These are phyloP conservation scores for Penicillium sp. DNA, from an alignment of 2,329 filamentous ascomycete genomes.

Conservation along the genomic window DNA sequence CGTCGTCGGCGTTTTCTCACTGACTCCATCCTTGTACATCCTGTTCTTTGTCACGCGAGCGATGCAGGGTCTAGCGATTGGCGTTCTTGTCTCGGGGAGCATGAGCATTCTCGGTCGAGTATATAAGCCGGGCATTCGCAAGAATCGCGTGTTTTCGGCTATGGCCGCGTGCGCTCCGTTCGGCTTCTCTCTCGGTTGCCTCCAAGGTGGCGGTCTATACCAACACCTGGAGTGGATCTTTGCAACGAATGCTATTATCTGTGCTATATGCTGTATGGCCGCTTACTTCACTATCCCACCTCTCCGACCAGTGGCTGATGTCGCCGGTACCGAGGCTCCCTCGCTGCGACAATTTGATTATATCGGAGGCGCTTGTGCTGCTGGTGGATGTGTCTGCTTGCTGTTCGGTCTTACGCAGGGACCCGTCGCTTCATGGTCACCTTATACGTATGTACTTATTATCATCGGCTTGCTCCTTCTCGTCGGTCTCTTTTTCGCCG, in stretches of 20 bases:
- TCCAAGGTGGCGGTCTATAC: conserved; percentile 45
- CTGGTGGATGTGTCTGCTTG: conserved; percentile 53
- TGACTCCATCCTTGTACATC: conserved; percentile 35
- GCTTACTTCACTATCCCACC: conserved; percentile 43
- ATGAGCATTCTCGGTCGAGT: conserved; percentile 49
- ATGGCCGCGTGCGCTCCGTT: conserved; percentile 51
- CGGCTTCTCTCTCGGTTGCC: conserved; percentile 44
- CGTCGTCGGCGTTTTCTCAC: conserved; percentile 34
- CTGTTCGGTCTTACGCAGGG: conserved; percentile 59
- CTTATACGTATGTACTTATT: conserved; percentile 50
- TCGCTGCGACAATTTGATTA: conserved; percentile 35
- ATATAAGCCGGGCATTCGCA: conserved; percentile 46
- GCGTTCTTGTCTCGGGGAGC: conserved; percentile 49
- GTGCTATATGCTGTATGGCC: conserved; percentile 35
- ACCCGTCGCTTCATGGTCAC: conserved; percentile 49
- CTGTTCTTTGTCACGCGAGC: conserved; percentile 41
- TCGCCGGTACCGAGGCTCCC: conserved; percentile 28
- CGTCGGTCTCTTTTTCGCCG: conserved; percentile 48
- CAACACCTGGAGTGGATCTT: conserved; percentile 45
- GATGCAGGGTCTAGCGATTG: conserved; percentile 50
- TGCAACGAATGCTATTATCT: conserved; percentile 44
- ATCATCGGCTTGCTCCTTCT: conserved; percentile 50
- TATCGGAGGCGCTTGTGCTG: conserved; percentile 47
- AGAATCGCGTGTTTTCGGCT: conserved; percentile 50
- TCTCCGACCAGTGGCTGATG: conserved; percentile 32